These are phyloP conservation scores for Puccinia triticina DNA, from an alignment of 1,284 basidiomycete genomes.

Conservation along the genomic window DNA sequence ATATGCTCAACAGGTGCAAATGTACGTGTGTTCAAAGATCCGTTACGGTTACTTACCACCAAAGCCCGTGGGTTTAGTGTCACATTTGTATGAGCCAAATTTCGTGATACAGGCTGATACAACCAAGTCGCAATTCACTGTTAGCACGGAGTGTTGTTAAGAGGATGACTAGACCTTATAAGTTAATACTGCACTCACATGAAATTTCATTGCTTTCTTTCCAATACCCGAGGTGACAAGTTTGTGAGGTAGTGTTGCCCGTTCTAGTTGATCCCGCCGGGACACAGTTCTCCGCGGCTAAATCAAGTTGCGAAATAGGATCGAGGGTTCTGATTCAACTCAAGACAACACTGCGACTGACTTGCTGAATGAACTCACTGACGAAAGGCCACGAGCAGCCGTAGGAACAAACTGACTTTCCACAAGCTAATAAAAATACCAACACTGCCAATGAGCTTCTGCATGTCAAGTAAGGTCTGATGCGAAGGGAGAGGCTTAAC, in stretches of 20 bases:
- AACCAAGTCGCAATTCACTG: too few relatives aligned
- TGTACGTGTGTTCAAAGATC: too few relatives aligned
- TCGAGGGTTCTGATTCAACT: background rate
- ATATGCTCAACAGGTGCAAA: too few relatives aligned
- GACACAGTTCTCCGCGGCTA: background rate
- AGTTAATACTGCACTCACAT: background rate
- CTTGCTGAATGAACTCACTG: background rate
- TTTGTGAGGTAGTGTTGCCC: background rate
- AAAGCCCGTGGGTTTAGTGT: too few relatives aligned
- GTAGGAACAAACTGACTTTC: background rate
- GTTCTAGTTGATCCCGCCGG: background rate
- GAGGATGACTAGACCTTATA: too few relatives aligned
- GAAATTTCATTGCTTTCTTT: background rate
- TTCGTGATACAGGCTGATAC: too few relatives aligned
- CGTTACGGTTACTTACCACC: too few relatives aligned
- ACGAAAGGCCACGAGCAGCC: conserved; percentile 11
- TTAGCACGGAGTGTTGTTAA: too few relatives aligned
- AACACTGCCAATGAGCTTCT: background rate
- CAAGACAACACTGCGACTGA: background rate
- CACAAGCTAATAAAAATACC: background rate
- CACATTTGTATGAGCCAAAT: too few relatives aligned
- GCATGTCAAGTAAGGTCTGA: background rate
- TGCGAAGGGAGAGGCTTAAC: background rate
- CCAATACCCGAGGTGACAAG: background rate
- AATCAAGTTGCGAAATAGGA: background rate